phyloP scores from a whole-genome alignment of 2,329 filamentous ascomycete species.

The Cucurbitaria berberidis region DNA sequence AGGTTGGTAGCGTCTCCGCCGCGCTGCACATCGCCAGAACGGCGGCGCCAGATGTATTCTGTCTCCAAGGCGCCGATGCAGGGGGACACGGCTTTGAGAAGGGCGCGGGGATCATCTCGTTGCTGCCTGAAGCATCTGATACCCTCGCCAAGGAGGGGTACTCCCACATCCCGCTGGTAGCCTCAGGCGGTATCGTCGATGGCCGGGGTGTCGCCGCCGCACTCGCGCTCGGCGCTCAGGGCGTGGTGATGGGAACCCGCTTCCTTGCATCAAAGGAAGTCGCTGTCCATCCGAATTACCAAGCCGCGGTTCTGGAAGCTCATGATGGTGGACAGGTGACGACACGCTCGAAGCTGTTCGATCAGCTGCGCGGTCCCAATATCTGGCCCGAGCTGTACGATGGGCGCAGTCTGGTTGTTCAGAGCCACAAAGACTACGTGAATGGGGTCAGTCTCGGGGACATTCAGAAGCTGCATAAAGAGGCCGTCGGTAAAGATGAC shows the following conservation, averaged over 20 bases:
- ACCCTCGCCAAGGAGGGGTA: slow-evolving; percentile 49
- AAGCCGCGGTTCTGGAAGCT: slow-evolving; percentile 54
- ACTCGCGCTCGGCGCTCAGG: slow-evolving; percentile 60
- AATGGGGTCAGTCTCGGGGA: slow-evolving; percentile 51
- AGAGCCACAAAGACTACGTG: slow-evolving; percentile 53
- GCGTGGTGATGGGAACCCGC: slow-evolving; percentile 68
- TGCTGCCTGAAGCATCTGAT: slow-evolving; percentile 64
- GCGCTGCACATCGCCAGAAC: slow-evolving; percentile 59
- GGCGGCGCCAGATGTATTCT: slow-evolving; percentile 62
- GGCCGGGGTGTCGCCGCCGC: slow-evolving; percentile 65
- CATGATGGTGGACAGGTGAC: slow-evolving; percentile 59
- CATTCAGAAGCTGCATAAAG: slow-evolving; percentile 51
- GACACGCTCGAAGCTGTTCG: slow-evolving; percentile 58
- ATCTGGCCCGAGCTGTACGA: slow-evolving; percentile 66
- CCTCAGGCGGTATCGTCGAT: slow-evolving; percentile 66
- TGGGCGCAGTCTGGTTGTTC: slow-evolving; percentile 62
- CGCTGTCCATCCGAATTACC: slow-evolving; percentile 53
- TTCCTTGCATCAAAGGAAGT: slow-evolving; percentile 63
- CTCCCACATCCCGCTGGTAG: slow-evolving; percentile 52
- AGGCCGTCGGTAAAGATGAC: slow-evolving; percentile 57
- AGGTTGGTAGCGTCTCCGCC: slow-evolving; percentile 65
- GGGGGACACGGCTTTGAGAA: slow-evolving; percentile 67
- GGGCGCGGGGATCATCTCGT: slow-evolving; percentile 62
- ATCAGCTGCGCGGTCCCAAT: slow-evolving; percentile 61
- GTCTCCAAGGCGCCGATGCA: slow-evolving; percentile 69